Evolutionary conservation across 495 filamentous ascomycete genomes (phyloP), one percentile per base, ranked within the genome.

Genomic region (Aspergillus baeticus): DNA sequence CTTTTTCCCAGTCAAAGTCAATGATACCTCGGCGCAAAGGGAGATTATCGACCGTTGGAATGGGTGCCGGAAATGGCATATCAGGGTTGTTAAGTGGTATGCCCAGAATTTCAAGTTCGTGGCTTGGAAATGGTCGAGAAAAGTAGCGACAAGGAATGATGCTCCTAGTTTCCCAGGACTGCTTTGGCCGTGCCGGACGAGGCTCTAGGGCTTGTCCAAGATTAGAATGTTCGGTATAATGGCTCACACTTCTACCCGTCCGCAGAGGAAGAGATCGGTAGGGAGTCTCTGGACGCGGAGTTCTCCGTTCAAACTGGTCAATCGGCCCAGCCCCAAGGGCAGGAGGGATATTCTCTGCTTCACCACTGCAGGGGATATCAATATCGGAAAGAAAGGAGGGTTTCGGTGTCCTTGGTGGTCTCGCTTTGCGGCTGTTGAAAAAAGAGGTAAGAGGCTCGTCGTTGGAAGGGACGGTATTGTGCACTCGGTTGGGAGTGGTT

Each of bases 31-130:
- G 46, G 13, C 46, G 55, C 22, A 62, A 42, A 14, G 54, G 55
- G 14, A 55, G 37, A 1, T 56, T 58, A 37, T 58, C 55, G 7
- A 58, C 39, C 7, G 55, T 55, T 4, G 60, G 55, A n/a, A 58
- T 51, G 11, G 55, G 51, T 10, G 45, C 46, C 2, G 55, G 60
- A 36, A 62, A 62, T 41, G 60, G 55, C 33, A 45, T 37, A 23
- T 44, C 42, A 8, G 51, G 41, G 17, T 52, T 51, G n/a, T 58
- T 54, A 6, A 58, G 22, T 10, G 46, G 46, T 23, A 55, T 23
- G 17, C 29, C 39, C 2, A 36, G 26, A 22, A 42, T 33, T 8
- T 36, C 55, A 6, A 51, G 18, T 15, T 36, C 49, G 21, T 29
- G 54, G 37, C 18, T 13, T 38, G 54, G 46, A 35, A 35, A 31